phyloP scores from a whole-genome alignment of 345 rosid genomes.

The Dimocarpus longan region DNA sequence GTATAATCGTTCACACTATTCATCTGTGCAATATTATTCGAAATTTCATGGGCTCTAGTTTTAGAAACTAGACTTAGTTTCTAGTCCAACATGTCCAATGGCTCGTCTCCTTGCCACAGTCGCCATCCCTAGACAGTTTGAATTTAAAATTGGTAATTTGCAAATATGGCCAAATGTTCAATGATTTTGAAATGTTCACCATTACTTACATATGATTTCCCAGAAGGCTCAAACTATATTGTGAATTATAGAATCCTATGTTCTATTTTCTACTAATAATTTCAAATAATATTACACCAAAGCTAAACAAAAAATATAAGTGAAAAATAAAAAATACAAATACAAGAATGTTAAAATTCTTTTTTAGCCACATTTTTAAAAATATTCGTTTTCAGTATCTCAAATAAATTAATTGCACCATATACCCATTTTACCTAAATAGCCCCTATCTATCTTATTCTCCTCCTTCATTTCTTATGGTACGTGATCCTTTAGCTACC shows the following conservation, averaged over 20 bases:
- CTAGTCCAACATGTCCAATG: conserved; percentile 39
- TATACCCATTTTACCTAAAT: too few relatives aligned
- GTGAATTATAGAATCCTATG: conserved; percentile 17
- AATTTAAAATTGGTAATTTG: background rate
- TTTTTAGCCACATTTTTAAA: too few relatives aligned
- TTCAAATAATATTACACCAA: conserved; percentile 35
- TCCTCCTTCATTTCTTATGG: too few relatives aligned
- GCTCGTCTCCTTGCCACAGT: conserved; percentile 20
- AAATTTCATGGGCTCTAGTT: conserved; percentile 14
- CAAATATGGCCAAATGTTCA: background rate
- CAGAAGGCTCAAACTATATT: conserved; percentile 19
- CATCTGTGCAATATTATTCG: too few relatives aligned
- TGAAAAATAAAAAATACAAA: too few relatives aligned
- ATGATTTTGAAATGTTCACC: background rate
- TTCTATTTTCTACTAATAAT: conserved; percentile 33
- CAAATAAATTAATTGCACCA: too few relatives aligned
- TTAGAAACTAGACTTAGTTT: conserved; percentile 26
- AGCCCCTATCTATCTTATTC: too few relatives aligned
- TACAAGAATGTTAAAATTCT: too few relatives aligned
- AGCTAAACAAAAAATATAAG: conserved; percentile 13
- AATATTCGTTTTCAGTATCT: too few relatives aligned
- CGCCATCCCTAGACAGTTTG: background rate
- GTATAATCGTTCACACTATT: too few relatives aligned
- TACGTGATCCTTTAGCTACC: too few relatives aligned
- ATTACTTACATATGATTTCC: conserved; percentile 17